Conservation (phyloP, 2,329 filamentous ascomycete genomes). For the Cordyceps sp. region DNA sequence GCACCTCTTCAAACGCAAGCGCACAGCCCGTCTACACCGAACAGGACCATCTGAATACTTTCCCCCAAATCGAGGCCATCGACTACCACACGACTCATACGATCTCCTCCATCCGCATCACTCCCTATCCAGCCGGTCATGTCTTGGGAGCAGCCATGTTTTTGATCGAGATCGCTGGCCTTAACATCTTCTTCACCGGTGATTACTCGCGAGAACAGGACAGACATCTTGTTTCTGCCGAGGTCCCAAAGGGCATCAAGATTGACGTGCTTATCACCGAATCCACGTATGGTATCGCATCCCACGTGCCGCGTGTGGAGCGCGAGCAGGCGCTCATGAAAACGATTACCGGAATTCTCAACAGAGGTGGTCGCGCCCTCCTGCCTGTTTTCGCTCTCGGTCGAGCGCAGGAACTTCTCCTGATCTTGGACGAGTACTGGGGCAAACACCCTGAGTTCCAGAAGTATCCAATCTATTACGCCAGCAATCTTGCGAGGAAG, state of each 20-base stretch:
- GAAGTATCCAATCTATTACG: constrained; percentile 91
- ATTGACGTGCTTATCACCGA: constrained; percentile 96
- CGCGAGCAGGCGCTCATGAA: constrained; percentile 92
- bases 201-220: constrained; percentile 96
- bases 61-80: constrained; percentile 89
- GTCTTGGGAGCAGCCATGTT: constrained; percentile 99
- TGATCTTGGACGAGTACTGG: constrained; percentile 98
- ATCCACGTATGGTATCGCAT: constrained; percentile 91
- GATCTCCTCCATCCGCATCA: constrained; percentile 90
- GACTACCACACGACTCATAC: constrained; percentile 98
- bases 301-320: constrained; percentile 78
- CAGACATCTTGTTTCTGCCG: constrained; percentile 83
- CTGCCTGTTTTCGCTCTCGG: constrained; percentile 94
- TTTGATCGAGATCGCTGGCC: constrained; percentile 85
- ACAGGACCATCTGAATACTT: constrained; percentile 84
- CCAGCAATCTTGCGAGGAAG: constrained; percentile 82
- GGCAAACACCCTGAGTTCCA: constrained; percentile 74
- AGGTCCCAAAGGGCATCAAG: constrained; percentile 76
- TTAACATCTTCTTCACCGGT: constrained; percentile 94
- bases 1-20: constrained; percentile 43
- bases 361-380: constrained; percentile 78
- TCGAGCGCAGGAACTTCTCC: constrained; percentile 77
- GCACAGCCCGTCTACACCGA: constrained; percentile 83
- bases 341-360: constrained; percentile 77
- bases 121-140: constrained; percentile 90